Conservation (phyloP, 352 stramenopile genomes). For the Phytophthora fragariaefolia region DNA sequence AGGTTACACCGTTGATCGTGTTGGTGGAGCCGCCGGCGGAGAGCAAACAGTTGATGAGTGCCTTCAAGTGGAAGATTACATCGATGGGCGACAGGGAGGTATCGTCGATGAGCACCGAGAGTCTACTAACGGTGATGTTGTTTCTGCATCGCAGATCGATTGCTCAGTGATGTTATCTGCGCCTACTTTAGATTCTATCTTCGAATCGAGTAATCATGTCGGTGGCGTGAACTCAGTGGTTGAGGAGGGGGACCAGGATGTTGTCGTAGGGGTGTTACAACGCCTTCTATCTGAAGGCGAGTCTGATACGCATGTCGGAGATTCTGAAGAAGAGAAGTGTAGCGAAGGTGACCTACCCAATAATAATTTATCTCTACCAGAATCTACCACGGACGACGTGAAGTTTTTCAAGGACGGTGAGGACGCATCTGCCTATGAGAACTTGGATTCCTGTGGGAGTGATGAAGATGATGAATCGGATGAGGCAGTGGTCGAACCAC, state of each 20-base stretch:
- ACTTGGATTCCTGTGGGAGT: neutral
- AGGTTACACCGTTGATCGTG: no score
- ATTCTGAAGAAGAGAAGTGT: neutral
- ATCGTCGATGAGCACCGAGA: neutral
- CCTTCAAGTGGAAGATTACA: neutral
- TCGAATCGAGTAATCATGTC: neutral
- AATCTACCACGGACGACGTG: neutral
- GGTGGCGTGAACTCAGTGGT: no score
- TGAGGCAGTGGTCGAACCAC: neutral
- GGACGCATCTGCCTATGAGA: neutral
- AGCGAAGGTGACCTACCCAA: neutral
- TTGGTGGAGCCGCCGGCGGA: no score
- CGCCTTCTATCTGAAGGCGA: neutral
- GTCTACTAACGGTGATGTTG: neutral
- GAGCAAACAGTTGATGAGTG: no score
- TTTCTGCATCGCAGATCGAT: neutral
- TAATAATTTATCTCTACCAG: no score
- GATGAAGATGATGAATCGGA: neutral
- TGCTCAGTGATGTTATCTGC: neutral
- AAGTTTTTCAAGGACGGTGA: slow-evolving; percentile 6
- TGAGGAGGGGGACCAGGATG: neutral
- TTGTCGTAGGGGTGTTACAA: neutral
- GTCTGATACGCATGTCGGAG: neutral
- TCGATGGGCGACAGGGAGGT: neutral
- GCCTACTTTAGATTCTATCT: neutral